phyloP scores from a whole-genome alignment of 805 yeast species.

The Metschnikowia cerradonensis region DNA sequence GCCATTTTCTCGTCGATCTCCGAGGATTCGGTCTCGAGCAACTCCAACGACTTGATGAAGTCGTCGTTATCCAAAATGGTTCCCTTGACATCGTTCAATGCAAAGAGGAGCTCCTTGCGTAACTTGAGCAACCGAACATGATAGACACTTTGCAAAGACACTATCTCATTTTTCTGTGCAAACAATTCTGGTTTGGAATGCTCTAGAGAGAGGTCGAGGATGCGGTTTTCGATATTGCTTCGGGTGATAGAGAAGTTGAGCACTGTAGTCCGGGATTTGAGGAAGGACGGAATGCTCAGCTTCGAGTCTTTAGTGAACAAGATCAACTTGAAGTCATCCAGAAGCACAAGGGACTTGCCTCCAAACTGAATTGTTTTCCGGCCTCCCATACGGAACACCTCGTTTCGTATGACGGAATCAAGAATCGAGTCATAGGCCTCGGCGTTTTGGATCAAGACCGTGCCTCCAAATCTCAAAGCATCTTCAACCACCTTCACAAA shows the following conservation, averaged over 20 bases:
- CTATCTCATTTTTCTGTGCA: constrained; percentile 47
- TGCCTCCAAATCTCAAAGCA: constrained; percentile 78
- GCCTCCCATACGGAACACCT: constrained; percentile 65
- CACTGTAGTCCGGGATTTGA: constrained; percentile 58
- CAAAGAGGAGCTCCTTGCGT: constrained; percentile 55
- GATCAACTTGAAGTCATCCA: constrained; percentile 57
- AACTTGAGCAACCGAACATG: constrained; percentile 48
- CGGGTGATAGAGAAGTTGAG: constrained; percentile 73
- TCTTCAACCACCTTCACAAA: constrained; percentile 70
- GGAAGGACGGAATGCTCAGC: constrained; percentile 45
- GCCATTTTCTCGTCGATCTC: constrained; percentile 49
- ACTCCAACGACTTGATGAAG: constrained; percentile 57
- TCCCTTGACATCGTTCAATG: constrained; percentile 55
- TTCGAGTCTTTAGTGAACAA: constrained; percentile 59
- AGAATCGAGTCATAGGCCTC: constrained; percentile 77
- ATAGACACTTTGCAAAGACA: constrained; percentile 57
- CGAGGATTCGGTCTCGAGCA: constrained; percentile 57
- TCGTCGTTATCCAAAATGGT: constrained; percentile 65
- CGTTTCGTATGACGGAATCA: constrained; percentile 56
- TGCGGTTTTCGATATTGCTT: constrained; percentile 59
- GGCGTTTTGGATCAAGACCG: constrained; percentile 69
- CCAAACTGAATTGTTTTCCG: constrained; percentile 60
- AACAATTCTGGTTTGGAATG: constrained; percentile 66
- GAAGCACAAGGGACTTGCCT: constrained; percentile 58
- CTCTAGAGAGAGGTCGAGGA: constrained; percentile 53